Evolutionary conservation across 306 rosid genomes (phyloP).

Genomic region (Begonia peltatifolia): DNA sequence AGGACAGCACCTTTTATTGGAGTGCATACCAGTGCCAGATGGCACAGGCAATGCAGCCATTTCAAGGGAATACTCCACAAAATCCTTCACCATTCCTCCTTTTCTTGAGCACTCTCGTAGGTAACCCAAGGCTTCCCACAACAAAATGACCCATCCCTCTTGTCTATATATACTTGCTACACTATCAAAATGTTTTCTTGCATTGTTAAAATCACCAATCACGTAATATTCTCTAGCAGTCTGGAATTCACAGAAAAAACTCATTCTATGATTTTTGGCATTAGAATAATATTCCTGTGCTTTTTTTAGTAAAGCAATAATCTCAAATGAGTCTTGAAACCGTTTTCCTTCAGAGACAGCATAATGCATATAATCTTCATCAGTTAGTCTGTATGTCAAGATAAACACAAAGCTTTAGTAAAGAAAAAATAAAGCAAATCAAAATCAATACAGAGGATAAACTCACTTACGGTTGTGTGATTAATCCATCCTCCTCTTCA

Average conservation of each 20-base stretch:
- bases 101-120: conserved; percentile 75
- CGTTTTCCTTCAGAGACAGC: conserved; percentile 73
- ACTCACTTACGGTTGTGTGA: conserved; percentile 66
- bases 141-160: conserved; percentile 90
- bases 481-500: conserved; percentile 55
- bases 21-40: conserved; percentile 37
- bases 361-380: conserved; percentile 54
- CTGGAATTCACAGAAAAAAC: conserved; percentile 69
- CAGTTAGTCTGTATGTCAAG: conserved; percentile 61
- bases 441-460: conserved; percentile 8
- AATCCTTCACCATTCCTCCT: conserved; percentile 42
- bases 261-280: conserved; percentile 54
- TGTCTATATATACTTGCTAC: conserved; percentile 75
- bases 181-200: conserved; percentile 45
- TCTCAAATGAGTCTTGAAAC: conserved; percentile 75
- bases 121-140: conserved; percentile 91
- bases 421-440: conserved; percentile 6
- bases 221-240: conserved; percentile 78
- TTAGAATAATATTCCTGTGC: conserved; percentile 55
- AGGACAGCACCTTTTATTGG: conserved; percentile 50
- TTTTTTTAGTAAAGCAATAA: conserved; percentile 64
- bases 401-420: conserved; percentile 12
- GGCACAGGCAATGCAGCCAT: conserved; percentile 85
- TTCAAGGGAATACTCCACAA: conserved; percentile 88
- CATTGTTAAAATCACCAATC: conserved; percentile 48